Base-by-base conservation (phyloP, 2,329 filamentous ascomycete species). In the Lanzia echinophila region DNA sequence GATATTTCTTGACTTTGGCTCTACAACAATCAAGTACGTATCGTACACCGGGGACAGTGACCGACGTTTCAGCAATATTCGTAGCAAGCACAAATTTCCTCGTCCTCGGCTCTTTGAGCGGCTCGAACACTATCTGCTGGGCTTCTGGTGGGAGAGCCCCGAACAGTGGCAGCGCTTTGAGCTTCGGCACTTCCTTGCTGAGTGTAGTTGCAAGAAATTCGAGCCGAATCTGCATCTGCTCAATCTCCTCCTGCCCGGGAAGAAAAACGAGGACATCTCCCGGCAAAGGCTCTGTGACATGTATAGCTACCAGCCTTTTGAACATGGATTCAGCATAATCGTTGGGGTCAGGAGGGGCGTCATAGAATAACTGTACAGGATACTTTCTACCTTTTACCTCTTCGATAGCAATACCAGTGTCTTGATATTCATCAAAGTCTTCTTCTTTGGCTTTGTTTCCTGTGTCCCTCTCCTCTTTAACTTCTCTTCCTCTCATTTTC, bases 41-140 rank as follows among this genome's bases (percentile, higher is more conserved):
- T 4, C 89, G 83, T 6, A 99, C 90, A 2, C 94, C 94, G 0
- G 92, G 87, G 0, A 99, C 91, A 0, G 94, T 99, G 56, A 99
- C 88, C 1, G 94, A 97, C 0, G 94, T 97, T 69, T 99, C 94
- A n/a, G 94, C 94, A 63, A 99, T 97, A 65, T 99, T 99, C 13
- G 94, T 99, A 0, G 91, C 86, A 0, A 99, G 75, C 0, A 99
- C 90, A 12, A 97, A 79, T 67, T 97, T 97, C 42, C 94, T 81
- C 0, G 89, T 95, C 53, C 78, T 79, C n/a, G 77, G 77, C 2
- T 83, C 80, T 53, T 82, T 82, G 20, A 87, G 79, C 1, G 88
- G 87, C 52, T 85, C 76, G 68, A 99, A 97, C 10, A 95, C 90
- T 20, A 83, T 81, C 60, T 95, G 88, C 63, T 99, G 94, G 0